phyloP scores from a whole-genome alignment of 2,329 filamentous ascomycete species.

The Cladobotryum protrusum region DNA sequence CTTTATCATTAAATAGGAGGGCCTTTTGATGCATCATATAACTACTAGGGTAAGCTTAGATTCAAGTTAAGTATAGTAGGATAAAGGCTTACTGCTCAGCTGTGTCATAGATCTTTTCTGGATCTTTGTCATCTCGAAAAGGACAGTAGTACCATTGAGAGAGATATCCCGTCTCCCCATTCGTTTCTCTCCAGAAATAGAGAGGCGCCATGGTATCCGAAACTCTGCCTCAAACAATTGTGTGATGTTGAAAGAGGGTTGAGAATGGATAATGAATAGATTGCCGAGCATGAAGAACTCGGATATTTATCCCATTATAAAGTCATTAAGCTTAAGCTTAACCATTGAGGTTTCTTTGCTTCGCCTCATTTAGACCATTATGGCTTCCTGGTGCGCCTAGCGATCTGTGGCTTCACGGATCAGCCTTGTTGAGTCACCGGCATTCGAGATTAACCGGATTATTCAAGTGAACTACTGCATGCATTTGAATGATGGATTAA shows the following conservation, averaged over 20 bases:
- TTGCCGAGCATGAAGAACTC: not conserved
- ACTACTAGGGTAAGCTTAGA: slow-evolving; percentile 18
- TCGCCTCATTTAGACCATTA: not conserved
- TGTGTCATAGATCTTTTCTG: slow-evolving; percentile 37
- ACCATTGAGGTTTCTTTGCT: not conserved
- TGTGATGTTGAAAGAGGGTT: not conserved
- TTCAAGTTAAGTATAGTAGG: not conserved
- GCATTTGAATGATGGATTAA: no score
- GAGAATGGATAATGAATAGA: not conserved
- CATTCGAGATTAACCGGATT: not conserved
- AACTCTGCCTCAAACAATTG: not conserved
- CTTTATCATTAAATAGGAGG: slow-evolving; percentile 39
- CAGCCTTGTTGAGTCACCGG: slow-evolving; percentile 10
- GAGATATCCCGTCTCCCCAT: slow-evolving; percentile 47
- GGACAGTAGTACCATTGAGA: slow-evolving; percentile 54
- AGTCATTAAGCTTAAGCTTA: no score
- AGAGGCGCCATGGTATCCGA: slow-evolving; percentile 16
- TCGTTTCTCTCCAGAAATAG: slow-evolving; percentile 45
- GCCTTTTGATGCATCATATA: slow-evolving; percentile 54
- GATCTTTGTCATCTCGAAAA: slow-evolving; percentile 37
- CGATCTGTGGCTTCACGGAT: slow-evolving; percentile 1
- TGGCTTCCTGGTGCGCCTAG: not conserved
- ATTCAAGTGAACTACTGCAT: no score
- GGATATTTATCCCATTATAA: not conserved
- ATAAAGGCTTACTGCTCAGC: slow-evolving; percentile 41